Evolutionary conservation across 129 eudicot genomes (phyloP).

Genomic region (Escallonia rubra): DNA sequence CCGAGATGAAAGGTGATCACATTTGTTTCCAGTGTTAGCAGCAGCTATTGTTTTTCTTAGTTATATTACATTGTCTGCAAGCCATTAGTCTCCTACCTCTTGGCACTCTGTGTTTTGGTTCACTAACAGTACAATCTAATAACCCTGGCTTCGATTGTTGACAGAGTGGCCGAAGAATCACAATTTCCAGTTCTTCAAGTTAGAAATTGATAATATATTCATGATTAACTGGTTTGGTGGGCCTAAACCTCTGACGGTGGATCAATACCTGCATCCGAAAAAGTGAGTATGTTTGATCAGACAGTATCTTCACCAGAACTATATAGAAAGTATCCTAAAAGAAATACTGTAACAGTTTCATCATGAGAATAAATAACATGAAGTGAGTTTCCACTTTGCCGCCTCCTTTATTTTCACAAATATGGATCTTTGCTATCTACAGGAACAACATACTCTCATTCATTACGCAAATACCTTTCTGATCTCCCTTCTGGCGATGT

Average conservation of each 20-base stretch:
- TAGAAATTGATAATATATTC: conserved; percentile 75
- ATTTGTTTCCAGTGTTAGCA: background rate
- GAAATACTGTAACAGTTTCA: background rate
- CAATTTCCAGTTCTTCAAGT: conserved; percentile 66
- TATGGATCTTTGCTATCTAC: conserved; percentile 25
- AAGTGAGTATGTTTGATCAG: conserved; percentile 41
- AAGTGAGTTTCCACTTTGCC: background rate
- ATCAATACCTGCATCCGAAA: conserved; percentile 56
- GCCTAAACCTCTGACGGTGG: conserved; percentile 89
- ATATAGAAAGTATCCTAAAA: background rate
- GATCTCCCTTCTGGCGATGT: conserved; percentile 11
- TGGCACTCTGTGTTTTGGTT: background rate
- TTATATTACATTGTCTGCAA: background rate
- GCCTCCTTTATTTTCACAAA: conserved; percentile 5
- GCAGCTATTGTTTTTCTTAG: background rate
- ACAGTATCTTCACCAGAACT: no score
- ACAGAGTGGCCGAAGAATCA: conserved; percentile 90
- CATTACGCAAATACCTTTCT: conserved; percentile 15
- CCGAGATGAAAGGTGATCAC: conserved; percentile 74
- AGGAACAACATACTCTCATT: conserved; percentile 29
- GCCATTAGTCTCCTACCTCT: background rate
- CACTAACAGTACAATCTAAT: conserved; percentile 1
- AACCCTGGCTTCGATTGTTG: conserved; percentile 14
- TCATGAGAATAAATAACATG: conserved; percentile 6
- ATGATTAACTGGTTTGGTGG: conserved; percentile 90